Conservation (phyloP, 1,139 yeast genomes). For the Groenewaldozyma auringiensis region DNA sequence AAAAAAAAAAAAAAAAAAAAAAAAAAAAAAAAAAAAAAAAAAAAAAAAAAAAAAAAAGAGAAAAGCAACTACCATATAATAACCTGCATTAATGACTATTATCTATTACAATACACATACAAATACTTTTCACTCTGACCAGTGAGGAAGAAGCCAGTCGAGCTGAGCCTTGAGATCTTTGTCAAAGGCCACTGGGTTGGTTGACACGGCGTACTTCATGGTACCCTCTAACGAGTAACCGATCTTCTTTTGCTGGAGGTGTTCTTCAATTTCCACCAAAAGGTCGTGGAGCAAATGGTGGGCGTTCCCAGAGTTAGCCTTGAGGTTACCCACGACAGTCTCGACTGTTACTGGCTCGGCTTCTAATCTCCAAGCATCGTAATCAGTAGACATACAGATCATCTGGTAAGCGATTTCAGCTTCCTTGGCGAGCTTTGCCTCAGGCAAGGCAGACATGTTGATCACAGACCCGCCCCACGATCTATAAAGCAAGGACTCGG, state of each 20-base stretch:
- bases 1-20: no score
- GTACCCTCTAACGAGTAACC: slow-evolving; percentile 68
- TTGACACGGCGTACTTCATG: slow-evolving; percentile 75
- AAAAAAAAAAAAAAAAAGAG: no score
- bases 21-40: no score
- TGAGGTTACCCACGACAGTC: slow-evolving; percentile 83
- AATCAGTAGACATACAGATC: slow-evolving; percentile 98
- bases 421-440: slow-evolving; percentile 91
- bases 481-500: slow-evolving; percentile 87
- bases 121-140: neutral
- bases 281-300: slow-evolving; percentile 64
- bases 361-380: slow-evolving; percentile 94
- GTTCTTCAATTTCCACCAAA: slow-evolving; percentile 57
- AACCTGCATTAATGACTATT: no score
- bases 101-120: no score
- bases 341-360: slow-evolving; percentile 97
- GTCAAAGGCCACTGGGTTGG: slow-evolving; percentile 69
- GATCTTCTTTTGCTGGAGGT: slow-evolving; percentile 49
- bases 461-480: slow-evolving; percentile 91
- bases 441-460: slow-evolving; percentile 95
- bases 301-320: slow-evolving; percentile 84
- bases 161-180: slow-evolving; percentile 67
- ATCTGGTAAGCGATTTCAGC: slow-evolving; percentile 95
- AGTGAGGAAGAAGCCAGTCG: slow-evolving; percentile 69
- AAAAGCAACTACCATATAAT: no score